Base-by-base conservation (phyloP, 768 basidiomycete species). In the Mrakia gelida region DNA sequence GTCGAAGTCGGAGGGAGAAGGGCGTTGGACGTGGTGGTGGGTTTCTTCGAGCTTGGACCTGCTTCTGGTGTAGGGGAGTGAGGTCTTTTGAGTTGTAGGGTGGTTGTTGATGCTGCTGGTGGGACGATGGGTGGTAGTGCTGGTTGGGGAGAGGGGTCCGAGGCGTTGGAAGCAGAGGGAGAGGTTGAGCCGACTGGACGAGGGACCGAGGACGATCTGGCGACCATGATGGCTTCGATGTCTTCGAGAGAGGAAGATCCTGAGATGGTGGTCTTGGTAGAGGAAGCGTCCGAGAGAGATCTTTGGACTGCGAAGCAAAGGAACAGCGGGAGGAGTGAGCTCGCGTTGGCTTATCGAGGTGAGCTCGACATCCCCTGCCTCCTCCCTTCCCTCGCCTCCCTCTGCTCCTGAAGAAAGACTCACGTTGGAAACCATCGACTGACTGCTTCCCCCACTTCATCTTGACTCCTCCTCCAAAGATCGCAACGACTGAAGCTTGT, bases 171-270 rank as follows among this genome's bases (percentile, higher is more conserved):
- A 38, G 34, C 3, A 16, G 34, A 4, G 6, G 26, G 26, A 41
- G 41, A 34, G 67, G 38, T 23, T 13, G 38, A 43, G 67, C 18
- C 21, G 67, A 70, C 18, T 15, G 34, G 67, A 41, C 9, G 41
- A 43, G 28, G 34, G 38, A 23, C 34, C 23, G 67, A 70, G 15
- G 67, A 70, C 67, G 67, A 41, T 7, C 67, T 41, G 21, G 21
- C 38, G 16, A 23, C 26, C 38, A 38, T 45, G 67, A 70, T 34
- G 18, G 18, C 26, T 43, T 70, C 67, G 23, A 70, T 41, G 34
- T 45, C 67, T 34, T 18, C 67, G 34, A 70, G 67, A 41, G 67
- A 70, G 38, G 67, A 70, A 6, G 67, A 70, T 26, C 41, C 41
- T 23, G 67, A 70, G 15, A 41, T 10, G 34, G 26, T 21, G 7